These are phyloP conservation scores for Polytolypa hystricis DNA, from an alignment of 2,329 filamentous ascomycete species.

Conservation along the genomic window DNA sequence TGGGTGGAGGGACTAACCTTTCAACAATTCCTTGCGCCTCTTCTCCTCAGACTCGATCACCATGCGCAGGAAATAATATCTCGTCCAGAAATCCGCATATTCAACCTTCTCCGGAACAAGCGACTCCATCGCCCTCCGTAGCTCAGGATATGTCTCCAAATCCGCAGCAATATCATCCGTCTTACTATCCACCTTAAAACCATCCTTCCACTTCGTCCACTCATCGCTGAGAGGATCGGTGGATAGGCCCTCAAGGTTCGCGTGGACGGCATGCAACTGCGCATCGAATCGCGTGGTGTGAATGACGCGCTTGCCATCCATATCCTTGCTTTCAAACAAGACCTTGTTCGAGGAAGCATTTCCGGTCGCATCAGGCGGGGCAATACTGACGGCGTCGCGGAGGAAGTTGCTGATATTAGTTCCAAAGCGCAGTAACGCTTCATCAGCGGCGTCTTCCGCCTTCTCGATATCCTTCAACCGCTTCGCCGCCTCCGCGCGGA, in stretches of 20 bases:
- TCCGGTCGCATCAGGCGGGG: conserved; percentile 50
- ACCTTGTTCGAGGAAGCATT: conserved; percentile 48
- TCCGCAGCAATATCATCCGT: conserved; percentile 74
- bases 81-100: conserved; percentile 81
- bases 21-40: conserved; percentile 75
- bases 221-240: conserved; percentile 68
- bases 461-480: conserved; percentile 79
- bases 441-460: conserved; percentile 91
- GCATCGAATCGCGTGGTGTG: conserved; percentile 92
- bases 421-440: conserved; percentile 85
- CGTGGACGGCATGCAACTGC: conserved; percentile 91
- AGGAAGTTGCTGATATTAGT: conserved; percentile 82
- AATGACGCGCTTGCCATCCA: conserved; percentile 79
- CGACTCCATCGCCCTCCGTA: conserved; percentile 85
- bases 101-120: conserved; percentile 87
- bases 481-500: conserved; percentile 67
- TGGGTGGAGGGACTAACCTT: conserved; percentile 54
- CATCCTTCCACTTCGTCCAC: conserved; percentile 60
- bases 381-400: conserved; percentile 78
- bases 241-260: conserved; percentile 66
- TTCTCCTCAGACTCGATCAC: conserved; percentile 90
- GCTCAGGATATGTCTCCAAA: conserved; percentile 73
- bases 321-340: conserved; percentile 89
- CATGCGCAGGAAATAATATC: conserved; percentile 90
- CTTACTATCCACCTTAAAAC: conserved; percentile 72